phyloP scores from a whole-genome alignment of 1,284 basidiomycete genomes.

The Melanopsichium pennsylvanicum region DNA sequence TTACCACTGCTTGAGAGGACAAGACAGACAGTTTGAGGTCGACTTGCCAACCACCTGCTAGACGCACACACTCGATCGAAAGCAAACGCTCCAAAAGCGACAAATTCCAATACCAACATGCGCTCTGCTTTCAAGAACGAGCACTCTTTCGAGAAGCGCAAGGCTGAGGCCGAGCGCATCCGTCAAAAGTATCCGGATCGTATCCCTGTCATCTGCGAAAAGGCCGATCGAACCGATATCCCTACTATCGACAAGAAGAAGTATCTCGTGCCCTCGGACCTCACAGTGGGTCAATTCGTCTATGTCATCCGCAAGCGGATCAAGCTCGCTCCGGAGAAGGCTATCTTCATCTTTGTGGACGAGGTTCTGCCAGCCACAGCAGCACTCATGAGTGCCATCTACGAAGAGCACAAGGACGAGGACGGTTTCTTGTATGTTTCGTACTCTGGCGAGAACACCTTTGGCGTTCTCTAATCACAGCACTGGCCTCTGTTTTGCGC shows the following conservation, averaged over 20 bases:
- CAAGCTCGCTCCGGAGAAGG: conserved; percentile 99
- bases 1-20: too few species aligned
- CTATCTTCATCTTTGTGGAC: conserved; percentile 72
- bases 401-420: conserved; percentile 83
- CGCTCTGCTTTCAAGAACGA: conserved; percentile 99
- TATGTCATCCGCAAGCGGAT: conserved; percentile 99
- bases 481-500: not conserved
- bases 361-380: conserved; percentile 98
- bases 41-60: too few species aligned
- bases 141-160: conserved; percentile 99
- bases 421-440: conserved; percentile 63
- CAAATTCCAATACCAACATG: conserved; percentile 70
- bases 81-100: too few species aligned
- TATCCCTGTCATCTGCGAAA: conserved; percentile 99
- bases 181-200: conserved; percentile 98
- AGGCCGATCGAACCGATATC: conserved; percentile 98
- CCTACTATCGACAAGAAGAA: conserved; percentile 99
- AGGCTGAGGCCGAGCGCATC: conserved; percentile 93
- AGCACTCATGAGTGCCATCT: conserved; percentile 97
- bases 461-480: conserved; percentile 18
- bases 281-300: conserved; percentile 92
- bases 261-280: conserved; percentile 97
- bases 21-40: too few species aligned
- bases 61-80: too few species aligned
- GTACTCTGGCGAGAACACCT: conserved; percentile 64